Conservation (phyloP, 129 eudicot genomes). For the Sambucus nigra region DNA sequence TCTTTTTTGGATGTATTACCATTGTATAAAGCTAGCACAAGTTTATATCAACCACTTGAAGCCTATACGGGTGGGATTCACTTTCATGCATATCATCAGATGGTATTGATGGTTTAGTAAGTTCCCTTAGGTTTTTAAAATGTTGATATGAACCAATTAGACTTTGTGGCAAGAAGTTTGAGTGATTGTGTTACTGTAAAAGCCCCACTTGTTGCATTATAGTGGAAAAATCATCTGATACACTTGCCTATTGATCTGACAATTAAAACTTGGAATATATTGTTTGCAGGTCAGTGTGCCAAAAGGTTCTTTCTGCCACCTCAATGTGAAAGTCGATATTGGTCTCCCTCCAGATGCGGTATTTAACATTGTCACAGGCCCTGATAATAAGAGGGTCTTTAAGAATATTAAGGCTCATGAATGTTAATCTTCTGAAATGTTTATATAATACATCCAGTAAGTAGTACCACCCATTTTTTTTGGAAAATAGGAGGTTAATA, state of each 20-base stretch:
- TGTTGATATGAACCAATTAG: background rate
- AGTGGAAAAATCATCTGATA: background rate
- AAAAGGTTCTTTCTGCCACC: conserved; percentile 81
- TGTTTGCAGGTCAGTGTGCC: conserved; percentile 79
- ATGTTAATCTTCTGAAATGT: background rate
- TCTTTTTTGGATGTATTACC: background rate
- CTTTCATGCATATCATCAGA: background rate
- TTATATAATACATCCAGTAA: background rate
- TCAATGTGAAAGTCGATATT: conserved; percentile 53
- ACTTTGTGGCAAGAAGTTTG: background rate
- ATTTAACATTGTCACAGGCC: conserved; percentile 81
- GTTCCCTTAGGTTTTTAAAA: background rate
- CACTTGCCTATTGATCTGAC: conserved; percentile 1
- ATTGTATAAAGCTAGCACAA: background rate
- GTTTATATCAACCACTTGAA: background rate
- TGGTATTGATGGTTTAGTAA: background rate
- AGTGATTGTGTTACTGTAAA: background rate
- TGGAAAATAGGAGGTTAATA: background rate
- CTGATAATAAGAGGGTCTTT: conserved; percentile 85
- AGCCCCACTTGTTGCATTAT: background rate
- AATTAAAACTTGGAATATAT: background rate
- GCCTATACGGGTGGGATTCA: background rate
- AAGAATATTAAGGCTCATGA: conserved; percentile 66
- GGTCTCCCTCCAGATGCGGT: conserved; percentile 98
- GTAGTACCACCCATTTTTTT: background rate